Base-by-base conservation (phyloP, 2,329 filamentous ascomycete genomes). In the Ophioceras dolichostomum region DNA sequence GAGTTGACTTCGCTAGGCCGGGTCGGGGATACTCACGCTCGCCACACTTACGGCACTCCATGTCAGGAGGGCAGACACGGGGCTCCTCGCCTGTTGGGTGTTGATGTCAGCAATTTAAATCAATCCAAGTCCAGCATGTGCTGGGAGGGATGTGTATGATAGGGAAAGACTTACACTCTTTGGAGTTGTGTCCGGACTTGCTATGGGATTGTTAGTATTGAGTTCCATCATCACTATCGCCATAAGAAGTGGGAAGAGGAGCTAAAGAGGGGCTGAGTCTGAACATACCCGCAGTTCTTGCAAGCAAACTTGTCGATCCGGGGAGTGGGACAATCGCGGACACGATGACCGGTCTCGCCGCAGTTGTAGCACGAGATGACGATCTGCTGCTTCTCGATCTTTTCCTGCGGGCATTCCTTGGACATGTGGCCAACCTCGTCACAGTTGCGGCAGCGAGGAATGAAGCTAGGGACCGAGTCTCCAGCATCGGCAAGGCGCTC, bases 281-380 rank as follows among this genome's bases (percentile, higher is more conserved):
- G 8, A 26, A 53, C 56, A 41, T 45, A 67, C 64, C 70, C 72
- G 61, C 79, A 83, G 52, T 83, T 83, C 52, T 69, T 73, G 68
- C 79, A 83, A 7, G 73, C 75, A 45, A 70, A 77, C 39, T 65
- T 76, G 59, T 81, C 73, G 21, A 73, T 58, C 35, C 80, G 73
- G 18, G 73, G 70, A n/a, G 62, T 56, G 4, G 71, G 66, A 48
- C 81, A 86, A 46, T 86, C 79, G 36, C 80, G 75, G 36, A 78
- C 59, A 40, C 79, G 77, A 48, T 85, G 80, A 9, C 79, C 79
- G 19, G 64, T 57, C 28, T 68, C 64, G 4, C 67, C 59, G 45
- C 81, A 85, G 58, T 84, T 79, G 59, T 63, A 70, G 53, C 81
- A 86, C 33, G 62, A 64, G 34, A 82, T 67, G 16, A 60, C 57